These are phyloP conservation scores for Chalciporus piperatus DNA, from an alignment of 768 basidiomycete genomes.

Conservation along the genomic window DNA sequence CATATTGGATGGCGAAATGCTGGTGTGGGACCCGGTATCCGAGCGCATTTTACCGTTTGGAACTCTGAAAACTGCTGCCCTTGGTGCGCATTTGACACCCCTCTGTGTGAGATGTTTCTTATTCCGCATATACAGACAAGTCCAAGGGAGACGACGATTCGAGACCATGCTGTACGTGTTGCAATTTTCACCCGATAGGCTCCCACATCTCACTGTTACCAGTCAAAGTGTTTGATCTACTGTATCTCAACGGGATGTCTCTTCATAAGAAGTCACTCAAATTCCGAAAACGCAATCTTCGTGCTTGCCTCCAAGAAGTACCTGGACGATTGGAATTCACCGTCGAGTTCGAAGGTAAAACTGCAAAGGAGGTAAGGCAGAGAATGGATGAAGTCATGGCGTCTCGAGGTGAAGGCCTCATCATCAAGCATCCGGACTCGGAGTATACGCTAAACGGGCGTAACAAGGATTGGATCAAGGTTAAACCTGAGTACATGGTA, in stretches of 20 bases:
- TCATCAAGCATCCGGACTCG: constrained; percentile 81
- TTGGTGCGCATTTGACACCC: constrained; percentile 47
- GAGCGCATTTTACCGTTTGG: constrained; percentile 91
- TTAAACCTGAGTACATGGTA: constrained; percentile 88
- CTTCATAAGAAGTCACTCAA: constrained; percentile 68
- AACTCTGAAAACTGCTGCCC: constrained; percentile 87
- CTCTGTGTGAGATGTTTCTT: neutral
- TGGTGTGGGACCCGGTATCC: constrained; percentile 93
- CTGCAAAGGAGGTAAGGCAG: constrained; percentile 75
- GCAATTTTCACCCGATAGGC: neutral
- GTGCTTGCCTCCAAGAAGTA: constrained; percentile 62
- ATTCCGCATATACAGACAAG: constrained; percentile 47
- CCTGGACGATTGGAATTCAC: constrained; percentile 81
- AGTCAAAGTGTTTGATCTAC: constrained; percentile 97
- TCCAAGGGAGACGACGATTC: constrained; percentile 69
- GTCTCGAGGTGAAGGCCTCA: constrained; percentile 85
- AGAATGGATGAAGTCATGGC: constrained; percentile 84
- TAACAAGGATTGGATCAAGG: constrained; percentile 93
- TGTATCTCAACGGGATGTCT: constrained; percentile 83
- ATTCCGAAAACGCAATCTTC: constrained; percentile 78
- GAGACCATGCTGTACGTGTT: constrained; percentile 82
- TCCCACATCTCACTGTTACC: neutral
- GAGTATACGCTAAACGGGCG: constrained; percentile 85
- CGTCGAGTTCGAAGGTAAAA: constrained; percentile 67
- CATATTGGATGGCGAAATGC: constrained; percentile 96